Base-by-base conservation (phyloP, 1,284 basidiomycete species). In the Rhodofomes roseus region DNA sequence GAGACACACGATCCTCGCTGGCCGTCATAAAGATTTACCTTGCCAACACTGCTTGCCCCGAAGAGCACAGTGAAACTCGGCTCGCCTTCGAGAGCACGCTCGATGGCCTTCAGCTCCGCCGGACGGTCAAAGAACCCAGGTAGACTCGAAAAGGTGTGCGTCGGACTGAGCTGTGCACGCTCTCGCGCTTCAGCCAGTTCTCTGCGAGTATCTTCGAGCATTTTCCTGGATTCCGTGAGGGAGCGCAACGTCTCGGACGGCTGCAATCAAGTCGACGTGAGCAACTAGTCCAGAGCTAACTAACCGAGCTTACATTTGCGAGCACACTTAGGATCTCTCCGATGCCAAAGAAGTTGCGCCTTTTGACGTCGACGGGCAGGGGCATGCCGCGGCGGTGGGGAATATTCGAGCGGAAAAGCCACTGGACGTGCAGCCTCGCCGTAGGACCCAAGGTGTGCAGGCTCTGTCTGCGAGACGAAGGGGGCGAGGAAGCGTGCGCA, bases 31-130 rank as follows among this genome's bases (percentile, higher is more conserved):
- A 25, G 16, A 23, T 61, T 23, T 50, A 84, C 87, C 83, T 93
- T 93, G 60, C 91, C 92, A 2, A 89, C 84, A 16, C 85, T 87
- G 64, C 86, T 89, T n/a, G 90, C 87, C 7, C 91, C 91, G 63
- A 90, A 92, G 2, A 93, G 74, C 5, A 93, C 79, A 0, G 90
- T 93, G 69, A 93, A 93, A 1, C 86, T 83, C 6, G 90, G 88
- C 43, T 90, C 83, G 12, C 87, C 86, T 51, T 85, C 83, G 23
- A 93, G 70, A 2, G 81, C 79, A 56, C 84, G 80, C 64, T 87
- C 83, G 40, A 93, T 74, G 9, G 83, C 82, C 58, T 78, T 78
- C 53, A 85, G 74, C 71, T 93, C 92, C 22, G 81, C 79, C 41
- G 81, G 83, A 2, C 92, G 81, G 56, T 84, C 78, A 65, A 87